These are phyloP conservation scores for Fusarium buxicola DNA, from an alignment of 2,329 filamentous ascomycete genomes.

Conservation along the genomic window DNA sequence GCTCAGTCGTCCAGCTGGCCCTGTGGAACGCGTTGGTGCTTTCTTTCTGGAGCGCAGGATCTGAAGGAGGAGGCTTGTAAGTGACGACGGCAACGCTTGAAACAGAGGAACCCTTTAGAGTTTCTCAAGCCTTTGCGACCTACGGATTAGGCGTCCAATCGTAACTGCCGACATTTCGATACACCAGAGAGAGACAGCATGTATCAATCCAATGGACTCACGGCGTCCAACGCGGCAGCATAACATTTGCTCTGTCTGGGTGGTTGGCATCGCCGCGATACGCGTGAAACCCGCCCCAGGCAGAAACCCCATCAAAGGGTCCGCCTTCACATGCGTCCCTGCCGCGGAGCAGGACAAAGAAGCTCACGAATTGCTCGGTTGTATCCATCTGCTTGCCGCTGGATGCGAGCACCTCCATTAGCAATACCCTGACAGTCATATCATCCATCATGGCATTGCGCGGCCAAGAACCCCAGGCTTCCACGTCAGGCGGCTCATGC, in stretches of 20 bases:
- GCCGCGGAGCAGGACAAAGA: background rate
- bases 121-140: background rate
- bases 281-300: conserved; percentile 24
- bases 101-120: conserved; percentile 16
- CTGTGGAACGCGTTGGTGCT: conserved; percentile 12
- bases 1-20: conserved; percentile 22
- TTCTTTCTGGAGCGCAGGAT: conserved; percentile 8
- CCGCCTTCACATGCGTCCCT: conserved; percentile 15
- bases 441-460: conserved; percentile 15
- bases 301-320: conserved; percentile 17
- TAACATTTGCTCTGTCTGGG: background rate
- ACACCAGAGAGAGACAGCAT: background rate
- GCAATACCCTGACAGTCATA: conserved; percentile 4
- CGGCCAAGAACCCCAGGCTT: background rate
- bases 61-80: conserved; percentile 33
- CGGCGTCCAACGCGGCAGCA: conserved; percentile 6
- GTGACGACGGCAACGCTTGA: conserved; percentile 26
- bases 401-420: conserved; percentile 16
- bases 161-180: conserved; percentile 5
- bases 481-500: conserved; percentile 3
- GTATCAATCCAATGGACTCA: background rate
- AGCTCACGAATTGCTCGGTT: background rate
- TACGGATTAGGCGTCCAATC: conserved; percentile 16
- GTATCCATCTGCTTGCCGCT: conserved; percentile 16
- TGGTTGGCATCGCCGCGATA: conserved; percentile 10